Evolutionary conservation across 2,329 filamentous ascomycete species (phyloP).

Genomic region (Dichotomopilus funicola): DNA sequence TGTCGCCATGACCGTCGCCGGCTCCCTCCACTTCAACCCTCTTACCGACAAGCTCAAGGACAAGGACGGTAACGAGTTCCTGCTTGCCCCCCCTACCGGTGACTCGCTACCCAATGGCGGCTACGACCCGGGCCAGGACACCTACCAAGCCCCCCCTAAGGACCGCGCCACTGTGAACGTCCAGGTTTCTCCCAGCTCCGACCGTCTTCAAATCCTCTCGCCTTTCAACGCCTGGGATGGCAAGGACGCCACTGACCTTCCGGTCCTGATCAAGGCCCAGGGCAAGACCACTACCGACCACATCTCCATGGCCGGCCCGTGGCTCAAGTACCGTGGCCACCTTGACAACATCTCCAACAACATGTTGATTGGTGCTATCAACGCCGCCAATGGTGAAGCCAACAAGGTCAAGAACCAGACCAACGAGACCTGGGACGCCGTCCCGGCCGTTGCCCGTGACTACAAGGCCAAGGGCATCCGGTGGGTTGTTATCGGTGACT

Average conservation of each 20-base stretch:
- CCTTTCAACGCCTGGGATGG: conserved; percentile 87
- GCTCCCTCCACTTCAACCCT: conserved; percentile 75
- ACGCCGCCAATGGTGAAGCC: conserved; percentile 89
- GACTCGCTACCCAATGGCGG: conserved; percentile 72
- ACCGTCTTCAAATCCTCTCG: conserved; percentile 86
- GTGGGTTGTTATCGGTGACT: conserved; percentile 98
- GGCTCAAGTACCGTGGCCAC: conserved; percentile 98
- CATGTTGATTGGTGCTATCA: conserved; percentile 97
- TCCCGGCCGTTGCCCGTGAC: conserved; percentile 90
- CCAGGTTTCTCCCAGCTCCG: conserved; percentile 78
- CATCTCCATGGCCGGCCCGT: conserved; percentile 94
- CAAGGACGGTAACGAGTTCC: conserved; percentile 95
- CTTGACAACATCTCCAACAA: conserved; percentile 99
- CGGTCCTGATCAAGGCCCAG: conserved; percentile 92
- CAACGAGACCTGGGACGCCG: conserved; percentile 76
- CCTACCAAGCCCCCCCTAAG: conserved; percentile 88
- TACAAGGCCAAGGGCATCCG: conserved; percentile 96
- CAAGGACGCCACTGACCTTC: conserved; percentile 77
- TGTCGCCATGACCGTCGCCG: conserved; percentile 36
- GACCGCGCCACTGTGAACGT: conserved; percentile 70
- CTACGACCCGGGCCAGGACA: conserved; percentile 84
- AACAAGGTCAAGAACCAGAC: conserved; percentile 95
- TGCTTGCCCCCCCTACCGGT: conserved; percentile 72
- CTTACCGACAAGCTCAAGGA: conserved; percentile 86
- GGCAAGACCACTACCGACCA: conserved; percentile 97